Evolutionary conservation across 768 basidiomycete genomes (phyloP), one percentile per base, ranked within the genome.

Genomic region (Neoboletus subvelutipes): DNA sequence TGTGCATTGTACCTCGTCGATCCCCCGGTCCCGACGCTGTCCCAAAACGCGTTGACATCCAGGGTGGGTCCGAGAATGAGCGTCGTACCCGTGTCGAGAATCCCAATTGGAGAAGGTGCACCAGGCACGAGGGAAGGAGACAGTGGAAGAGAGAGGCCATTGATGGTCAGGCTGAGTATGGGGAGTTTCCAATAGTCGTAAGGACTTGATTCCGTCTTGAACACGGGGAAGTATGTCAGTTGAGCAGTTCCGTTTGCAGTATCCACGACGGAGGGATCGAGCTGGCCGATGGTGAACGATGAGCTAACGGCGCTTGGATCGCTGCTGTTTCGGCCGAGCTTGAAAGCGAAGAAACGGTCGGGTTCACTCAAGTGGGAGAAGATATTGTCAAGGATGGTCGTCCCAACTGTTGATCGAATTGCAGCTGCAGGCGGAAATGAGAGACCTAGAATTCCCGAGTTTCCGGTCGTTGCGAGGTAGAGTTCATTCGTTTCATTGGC

Each of bases 31-130:
- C 79, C 77, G n/a, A 81, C 57, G 7, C 76, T 73, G 15, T 72
- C 54, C 79, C 77, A 87, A 61, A 88, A 78, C 7, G 78, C 75
- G 5, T 74, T 71, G 40, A 85, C 82, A 55, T 86, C 85, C 18
- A 55, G 58, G 1, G 76, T 67, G 7, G 84, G 84, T 5, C 81
- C 83, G 6, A 84, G 73, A 26, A 84, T 74, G 52, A 83, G 75
- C 5, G 82, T 83, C 26, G 82, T 83, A 4, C 85, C 85, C 26
- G 84, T 84, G 64, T 88, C 87, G 28, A 87, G 75, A 26, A 88
- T 79, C 4, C 80, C 84, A 48, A 87, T 78, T 0, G 78, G 76
- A 2, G 71, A 61, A 13, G 68, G 47, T 24, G 80, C 73, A 20
- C 75, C 76, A 5, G 61, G 66, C 28, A 83, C 71, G 53, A 77